Base-by-base conservation (phyloP, 768 basidiomycete genomes). In the Psilocybe azurescens region DNA sequence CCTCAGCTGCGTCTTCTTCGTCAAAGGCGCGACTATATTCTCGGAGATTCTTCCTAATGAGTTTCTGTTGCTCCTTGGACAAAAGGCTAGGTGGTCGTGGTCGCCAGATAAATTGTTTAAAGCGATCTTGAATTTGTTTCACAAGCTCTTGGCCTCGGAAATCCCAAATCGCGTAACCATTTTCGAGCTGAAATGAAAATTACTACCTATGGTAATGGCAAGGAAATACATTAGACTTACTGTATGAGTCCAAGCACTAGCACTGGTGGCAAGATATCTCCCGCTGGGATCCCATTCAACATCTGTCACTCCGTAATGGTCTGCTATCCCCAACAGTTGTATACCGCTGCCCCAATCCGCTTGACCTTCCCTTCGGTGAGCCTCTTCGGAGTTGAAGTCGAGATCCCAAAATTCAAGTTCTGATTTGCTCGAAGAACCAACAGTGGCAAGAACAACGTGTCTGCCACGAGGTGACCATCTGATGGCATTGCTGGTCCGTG, bases 371-470 rank as follows among this genome's bases (percentile, higher is more conserved):
- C 24, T 83, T 46, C 79, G 78, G 10, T 76, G 75, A 9, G 70
- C 72, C 58, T 87, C 83, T 60, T 93, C 91, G 30, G 76, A 77
- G 65, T 85, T 89, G 74, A 97, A 96, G 79, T 99, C 97, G 48
- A 98, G 83, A 76, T 99, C 97, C 95, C 94, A 99, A 78, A 99
- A 99, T 74, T 99, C 97, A 30, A 99, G 84, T 76, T 98, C 97
- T 8, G 94, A 99, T 79, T 99, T 99, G 69, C 86, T 89, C 10
- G 94, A 91, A 8, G 94, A 96, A 29, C 97, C 97, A 60, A 99
- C 92, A 46, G 96, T 99, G 24, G 96, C 96, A 62, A 99, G 86
- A 56, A 97, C 92, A 61, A 97, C 92, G 78, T 98, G 95, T 48
- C 97, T 90, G 57, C 97, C 97, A 56, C 93, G 89, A 41, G 97